A percentile compares a stretch with the other conserved stretches of the same genome.
phyloP scores from a whole-genome alignment of 169 alveolate species.

The Babesia bovis region DNA sequence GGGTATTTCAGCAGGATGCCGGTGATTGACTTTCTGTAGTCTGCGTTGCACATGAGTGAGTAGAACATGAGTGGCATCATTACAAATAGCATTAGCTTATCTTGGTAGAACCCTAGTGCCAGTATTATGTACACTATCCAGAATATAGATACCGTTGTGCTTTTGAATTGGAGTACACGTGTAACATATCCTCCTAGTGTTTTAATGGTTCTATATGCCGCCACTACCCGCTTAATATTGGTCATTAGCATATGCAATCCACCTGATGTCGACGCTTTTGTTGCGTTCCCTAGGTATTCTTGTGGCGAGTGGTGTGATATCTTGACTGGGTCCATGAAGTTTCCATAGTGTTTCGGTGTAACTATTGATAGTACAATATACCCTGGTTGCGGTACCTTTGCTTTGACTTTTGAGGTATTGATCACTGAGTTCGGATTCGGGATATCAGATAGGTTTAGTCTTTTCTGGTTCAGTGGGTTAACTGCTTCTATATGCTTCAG shows the following conservation, averaged over 20 bases:
- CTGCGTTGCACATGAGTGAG: conserved; percentile 36
- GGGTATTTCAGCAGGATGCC: conserved; percentile 55
- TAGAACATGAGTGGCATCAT: conserved; percentile 40
- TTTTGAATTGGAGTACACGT: conserved; percentile 42
- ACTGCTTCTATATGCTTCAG: conserved; percentile 43
- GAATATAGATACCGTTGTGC: conserved; percentile 25
- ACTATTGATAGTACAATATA: conserved; percentile 55
- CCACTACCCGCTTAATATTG: conserved; percentile 47
- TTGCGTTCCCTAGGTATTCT: conserved; percentile 53
- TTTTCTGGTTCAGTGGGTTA: conserved; percentile 53
- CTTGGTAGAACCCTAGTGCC: conserved; percentile 51
- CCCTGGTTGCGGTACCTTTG: conserved; percentile 36
- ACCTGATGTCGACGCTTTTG: conserved; percentile 50
- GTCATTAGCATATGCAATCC: conserved; percentile 55
- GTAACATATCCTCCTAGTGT: conserved; percentile 23
- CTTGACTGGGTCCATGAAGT: conserved; percentile 62
- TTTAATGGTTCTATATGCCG: conserved; percentile 24
- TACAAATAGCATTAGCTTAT: conserved; percentile 34
- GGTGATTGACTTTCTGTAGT: conserved; percentile 3
- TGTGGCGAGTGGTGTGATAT: conserved; percentile 41
- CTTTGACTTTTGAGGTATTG: conserved; percentile 28
- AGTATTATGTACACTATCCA: conserved; percentile 39
- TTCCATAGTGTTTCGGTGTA: conserved; percentile 57
- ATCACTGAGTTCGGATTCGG: conserved; percentile 30
- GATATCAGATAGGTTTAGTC: conserved; percentile 37